Base-by-base conservation (phyloP, 2,329 filamentous ascomycete species). In the Fusarium equiseti region DNA sequence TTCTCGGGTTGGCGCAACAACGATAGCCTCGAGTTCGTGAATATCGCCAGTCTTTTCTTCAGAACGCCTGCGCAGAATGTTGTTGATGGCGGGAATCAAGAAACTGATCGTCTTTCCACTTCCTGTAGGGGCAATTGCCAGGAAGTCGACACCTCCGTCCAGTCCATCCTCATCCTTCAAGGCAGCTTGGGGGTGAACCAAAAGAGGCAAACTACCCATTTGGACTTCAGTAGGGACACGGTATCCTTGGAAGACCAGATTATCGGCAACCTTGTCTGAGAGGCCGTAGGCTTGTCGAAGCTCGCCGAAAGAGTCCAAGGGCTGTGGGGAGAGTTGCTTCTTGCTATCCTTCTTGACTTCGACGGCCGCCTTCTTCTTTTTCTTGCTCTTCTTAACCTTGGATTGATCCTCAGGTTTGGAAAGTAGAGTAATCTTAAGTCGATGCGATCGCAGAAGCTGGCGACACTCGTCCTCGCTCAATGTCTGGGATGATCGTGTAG, bases 41-140 rank as follows among this genome's bases (percentile, higher is more conserved):
- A 78, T 72, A 3, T 71, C 73, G 8, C 74, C 57, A 7, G 77
- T 44, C 6, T 84, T 79, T 72, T 85, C 81, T 42, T 84, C 81
- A 1, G 86, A 83, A 44, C 87, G 82, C 56, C 87, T 82, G 66
- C 86, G 84, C 72, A 93, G 83, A 44, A 97, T 90, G 48, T 88
- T 87, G 77, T 97, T 91, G 73, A 99, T 90, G 5, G 94, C 87
- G 0, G 95, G 95, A 44, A 99, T 92, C 75, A 98, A 81, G 76
- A 98, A 99, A 20, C 94, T 94, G 69, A 99, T 84, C 0, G 96
- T 99, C 84, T 99, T 99, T 46, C 96, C 96, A 79, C 95, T 98
- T 26, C 96, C 96, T 0, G 96, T 99, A 2, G 96, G 96, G 5
- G 96, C 96, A 45, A 98, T 90, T 0, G 93, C 93, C 68, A 99